Base-by-base conservation (phyloP, 495 filamentous ascomycete species). In the Penicillium coffeae region DNA sequence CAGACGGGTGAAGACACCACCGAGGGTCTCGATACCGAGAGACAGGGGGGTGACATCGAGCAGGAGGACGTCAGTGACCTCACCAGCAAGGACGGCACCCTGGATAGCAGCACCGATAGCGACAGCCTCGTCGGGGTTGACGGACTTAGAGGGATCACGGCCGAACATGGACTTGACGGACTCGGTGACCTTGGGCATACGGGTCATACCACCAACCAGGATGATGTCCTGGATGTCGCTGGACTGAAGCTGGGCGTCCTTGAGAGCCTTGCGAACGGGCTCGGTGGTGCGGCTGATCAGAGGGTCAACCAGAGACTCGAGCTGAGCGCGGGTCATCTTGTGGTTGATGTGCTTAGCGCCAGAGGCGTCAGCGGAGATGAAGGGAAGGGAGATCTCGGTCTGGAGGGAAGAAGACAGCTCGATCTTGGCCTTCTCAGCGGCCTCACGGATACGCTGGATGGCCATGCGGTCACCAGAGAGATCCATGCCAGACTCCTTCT, bases 381-480 rank as follows among this genome's bases (percentile, higher is more conserved):
- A 98, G 50, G 93, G 94, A 48, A 97, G 85, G 75, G 27, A 37
- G 76, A 97, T 96, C 70, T 98, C 93, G 48, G 93, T 98, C 74
- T 96, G 92, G 57, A 93, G 82, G 45, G 90, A 88, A 16, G 91
- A 96, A 2, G 93, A 97, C 53, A 98, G 81, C 76, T 98, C 93
- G 64, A 97, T 98, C 88, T 98, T 98, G 65, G 93, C 93, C 84
- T 98, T 98, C 83, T 98, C 93, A 52, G 94, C 93, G 54, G 93
- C 93, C 77, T 98, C 93, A 74, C 93, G 93, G 69, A 98, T 96
- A 76, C 93, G 82, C 79, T 98, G 93, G 59, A 98, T 94, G 48
- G 93, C 93, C 93, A 98, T 97, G 63, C 93, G 91, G 80, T 98
- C 93, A 55, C 73, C 73, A 30, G 87, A 87, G 42, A 98, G 82